Evolutionary conservation across 2,329 filamentous ascomycete species (phyloP).

Genomic region (Xylariomycetidae sp.): DNA sequence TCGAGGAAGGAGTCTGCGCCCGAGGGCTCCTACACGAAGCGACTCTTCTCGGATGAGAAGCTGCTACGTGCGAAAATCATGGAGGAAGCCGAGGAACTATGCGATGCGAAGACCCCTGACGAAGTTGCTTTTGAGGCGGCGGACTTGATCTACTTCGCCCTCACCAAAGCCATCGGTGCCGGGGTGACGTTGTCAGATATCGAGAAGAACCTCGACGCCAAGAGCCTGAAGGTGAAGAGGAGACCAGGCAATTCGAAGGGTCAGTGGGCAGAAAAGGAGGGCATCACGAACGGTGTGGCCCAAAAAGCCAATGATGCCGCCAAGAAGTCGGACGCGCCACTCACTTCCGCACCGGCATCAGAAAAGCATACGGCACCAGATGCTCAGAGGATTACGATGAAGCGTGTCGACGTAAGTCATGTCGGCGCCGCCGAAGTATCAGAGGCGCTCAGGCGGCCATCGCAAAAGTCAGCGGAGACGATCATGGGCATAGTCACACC

Average conservation of each 20-base stretch:
- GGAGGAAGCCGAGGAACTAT: slow-evolving; percentile 95
- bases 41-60: slow-evolving; percentile 87
- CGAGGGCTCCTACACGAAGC: slow-evolving; percentile 85
- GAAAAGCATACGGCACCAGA: slow-evolving; percentile 35
- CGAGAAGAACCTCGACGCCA: slow-evolving; percentile 86
- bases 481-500: slow-evolving; percentile 88
- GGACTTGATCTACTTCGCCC: slow-evolving; percentile 91
- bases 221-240: slow-evolving; percentile 92
- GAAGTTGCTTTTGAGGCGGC: slow-evolving; percentile 93
- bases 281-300: slow-evolving; percentile 43
- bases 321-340: slow-evolving; percentile 28
- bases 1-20: slow-evolving; percentile 80
- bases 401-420: slow-evolving; percentile 65
- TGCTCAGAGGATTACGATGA: slow-evolving; percentile 70
- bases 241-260: slow-evolving; percentile 92
- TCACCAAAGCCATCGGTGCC: slow-evolving; percentile 81
- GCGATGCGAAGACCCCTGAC: slow-evolving; percentile 74
- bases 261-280: slow-evolving; percentile 82
- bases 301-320: slow-evolving; percentile 30
- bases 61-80: slow-evolving; percentile 93
- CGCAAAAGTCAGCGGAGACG: slow-evolving; percentile 88
- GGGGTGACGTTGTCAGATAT: slow-evolving; percentile 86
- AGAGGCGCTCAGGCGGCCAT: slow-evolving; percentile 78
- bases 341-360: slow-evolving; percentile 31
- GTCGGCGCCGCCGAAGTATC: slow-evolving; percentile 62